These are phyloP conservation scores for Colletotrichum liaoningense DNA, from an alignment of 2,329 filamentous ascomycete species.

Conservation along the genomic window DNA sequence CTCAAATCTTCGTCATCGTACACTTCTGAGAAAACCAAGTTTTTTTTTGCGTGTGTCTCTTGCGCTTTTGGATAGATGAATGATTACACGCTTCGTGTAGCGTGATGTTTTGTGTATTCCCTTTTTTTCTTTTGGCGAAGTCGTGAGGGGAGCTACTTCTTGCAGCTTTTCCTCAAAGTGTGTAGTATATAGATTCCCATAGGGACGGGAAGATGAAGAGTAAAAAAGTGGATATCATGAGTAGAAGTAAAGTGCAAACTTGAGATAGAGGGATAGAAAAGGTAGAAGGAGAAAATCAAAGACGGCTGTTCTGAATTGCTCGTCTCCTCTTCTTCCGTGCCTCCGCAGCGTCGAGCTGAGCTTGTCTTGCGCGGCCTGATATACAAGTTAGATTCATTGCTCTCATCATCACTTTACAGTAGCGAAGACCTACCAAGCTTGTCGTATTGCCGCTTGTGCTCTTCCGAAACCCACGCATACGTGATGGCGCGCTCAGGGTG, in stretches of 20 bases:
- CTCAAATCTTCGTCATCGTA: background rate
- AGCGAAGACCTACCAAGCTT: constrained; percentile 41
- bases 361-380: constrained; percentile 32
- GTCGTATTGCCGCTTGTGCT: constrained; percentile 40
- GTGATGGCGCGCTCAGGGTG: constrained; percentile 47
- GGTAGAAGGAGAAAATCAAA: background rate
- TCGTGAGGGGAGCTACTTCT: background rate
- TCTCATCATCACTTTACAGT: background rate
- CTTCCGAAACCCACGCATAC: constrained; percentile 45
- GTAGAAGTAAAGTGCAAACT: background rate
- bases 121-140: background rate
- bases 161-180: background rate
- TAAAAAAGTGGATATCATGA: constrained; percentile 22
- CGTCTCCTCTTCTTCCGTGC: constrained; percentile 32
- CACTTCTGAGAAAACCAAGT: background rate
- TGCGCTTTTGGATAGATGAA: background rate
- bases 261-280: background rate
- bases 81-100: background rate
- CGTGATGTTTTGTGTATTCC: background rate
- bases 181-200: background rate
- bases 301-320: constrained; percentile 34
- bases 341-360: constrained; percentile 34
- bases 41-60: background rate
- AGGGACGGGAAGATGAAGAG: too few relatives aligned
- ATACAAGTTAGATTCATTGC: background rate